These are phyloP conservation scores for Inosperma sp. DNA, from an alignment of 768 basidiomycete genomes.

Conservation along the genomic window DNA sequence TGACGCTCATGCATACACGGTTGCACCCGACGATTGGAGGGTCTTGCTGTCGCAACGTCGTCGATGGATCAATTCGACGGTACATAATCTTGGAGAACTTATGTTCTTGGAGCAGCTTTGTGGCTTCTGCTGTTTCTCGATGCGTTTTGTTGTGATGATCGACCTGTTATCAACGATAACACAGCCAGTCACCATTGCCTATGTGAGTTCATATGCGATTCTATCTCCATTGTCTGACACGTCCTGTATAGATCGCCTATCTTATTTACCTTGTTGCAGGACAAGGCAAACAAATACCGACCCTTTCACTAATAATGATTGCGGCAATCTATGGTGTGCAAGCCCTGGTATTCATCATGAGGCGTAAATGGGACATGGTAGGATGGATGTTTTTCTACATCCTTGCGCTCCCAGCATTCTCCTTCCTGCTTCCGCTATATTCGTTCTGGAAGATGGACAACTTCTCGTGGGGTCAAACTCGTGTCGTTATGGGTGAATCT, in stretches of 20 bases:
- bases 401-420: conserved; percentile 88
- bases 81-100: conserved; percentile 94
- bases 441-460: conserved; percentile 99
- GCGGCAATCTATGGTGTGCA: conserved; percentile 93
- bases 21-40: conserved; percentile 94
- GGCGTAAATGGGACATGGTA: conserved; percentile 98
- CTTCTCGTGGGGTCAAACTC: conserved; percentile 93
- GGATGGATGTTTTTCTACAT: conserved; percentile 98
- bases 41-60: conserved; percentile 93
- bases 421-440: conserved; percentile 88
- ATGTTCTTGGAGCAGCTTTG: conserved; percentile 88
- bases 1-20: conserved; percentile 90
- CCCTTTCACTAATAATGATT: conserved; percentile 86
- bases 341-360: conserved; percentile 84
- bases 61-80: conserved; percentile 99
- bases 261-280: conserved; percentile 77
- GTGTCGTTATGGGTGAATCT: conserved; percentile 87
- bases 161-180: conserved; percentile 86
- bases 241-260: conserved; percentile 66
- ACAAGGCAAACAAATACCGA: conserved; percentile 63
- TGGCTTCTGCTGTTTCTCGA: conserved; percentile 98
- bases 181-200: conserved; percentile 83
- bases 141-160: conserved; percentile 98
- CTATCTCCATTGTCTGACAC: not conserved
- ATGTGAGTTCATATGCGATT: conserved; percentile 51